Conservation (phyloP, 2,329 filamentous ascomycete species). For the Epichloe typhina region DNA sequence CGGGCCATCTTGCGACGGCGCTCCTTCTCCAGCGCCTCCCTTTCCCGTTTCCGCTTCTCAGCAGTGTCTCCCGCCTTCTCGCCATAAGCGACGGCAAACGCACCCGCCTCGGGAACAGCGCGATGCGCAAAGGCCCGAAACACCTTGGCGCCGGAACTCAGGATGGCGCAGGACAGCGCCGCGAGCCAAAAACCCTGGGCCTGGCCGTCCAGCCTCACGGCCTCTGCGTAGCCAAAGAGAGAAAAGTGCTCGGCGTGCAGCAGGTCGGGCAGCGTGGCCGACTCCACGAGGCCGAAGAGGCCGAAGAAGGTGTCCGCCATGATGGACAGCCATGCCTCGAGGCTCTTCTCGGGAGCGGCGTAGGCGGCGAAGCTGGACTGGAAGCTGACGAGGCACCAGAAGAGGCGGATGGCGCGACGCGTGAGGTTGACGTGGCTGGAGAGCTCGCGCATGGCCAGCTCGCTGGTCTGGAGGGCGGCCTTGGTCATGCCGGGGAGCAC, state of each 20-base stretch:
- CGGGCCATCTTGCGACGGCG: slow-evolving; percentile 16
- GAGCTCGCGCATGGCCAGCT: slow-evolving; percentile 22
- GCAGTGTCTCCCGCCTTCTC: slow-evolving; percentile 12
- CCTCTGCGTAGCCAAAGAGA: slow-evolving; percentile 38
- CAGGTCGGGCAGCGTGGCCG: slow-evolving; percentile 45
- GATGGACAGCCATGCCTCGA: slow-evolving; percentile 38
- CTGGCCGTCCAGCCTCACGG: slow-evolving; percentile 38
- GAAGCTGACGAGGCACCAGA: slow-evolving; percentile 53
- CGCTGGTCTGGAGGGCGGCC: slow-evolving; percentile 15
- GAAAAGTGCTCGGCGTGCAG: slow-evolving; percentile 29
- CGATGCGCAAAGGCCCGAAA: slow-evolving; percentile 22
- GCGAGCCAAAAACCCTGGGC: slow-evolving; percentile 60
- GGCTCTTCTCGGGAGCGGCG: slow-evolving; percentile 11
- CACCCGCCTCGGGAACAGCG: slow-evolving; percentile 20
- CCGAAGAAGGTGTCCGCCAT: slow-evolving; percentile 47
- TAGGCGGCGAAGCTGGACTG: slow-evolving; percentile 27
- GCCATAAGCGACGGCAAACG: slow-evolving; percentile 9
- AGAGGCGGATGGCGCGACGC: slow-evolving; percentile 53
- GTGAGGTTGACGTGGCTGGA: slow-evolving; percentile 31
- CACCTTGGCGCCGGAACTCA: slow-evolving; percentile 29
- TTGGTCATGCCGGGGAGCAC: slow-evolving; percentile 15
- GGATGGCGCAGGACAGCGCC: slow-evolving; percentile 38
- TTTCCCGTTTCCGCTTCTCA: slow-evolving; percentile 20
- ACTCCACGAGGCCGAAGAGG: slow-evolving; percentile 55
- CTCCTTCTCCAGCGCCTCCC: slow-evolving; percentile 17